A percentile compares a stretch with the other conserved stretches of the same genome.
These are phyloP conservation scores for Borovskyia barvae DNA, from an alignment of 208 protist species.

Conservation along the genomic window DNA sequence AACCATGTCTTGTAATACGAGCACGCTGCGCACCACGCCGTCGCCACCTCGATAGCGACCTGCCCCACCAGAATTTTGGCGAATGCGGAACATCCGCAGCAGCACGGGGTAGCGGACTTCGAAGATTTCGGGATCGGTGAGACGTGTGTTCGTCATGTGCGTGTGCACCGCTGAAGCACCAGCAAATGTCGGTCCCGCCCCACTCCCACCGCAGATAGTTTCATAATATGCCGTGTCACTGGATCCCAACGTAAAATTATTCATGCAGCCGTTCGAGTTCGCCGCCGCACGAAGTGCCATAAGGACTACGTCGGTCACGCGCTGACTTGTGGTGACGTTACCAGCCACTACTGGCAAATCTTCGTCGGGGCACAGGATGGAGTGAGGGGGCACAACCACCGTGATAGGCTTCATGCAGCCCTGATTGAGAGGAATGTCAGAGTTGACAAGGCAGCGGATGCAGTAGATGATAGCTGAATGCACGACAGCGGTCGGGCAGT, in stretches of 20 bases:
- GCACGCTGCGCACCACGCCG: slow-evolving; percentile 90
- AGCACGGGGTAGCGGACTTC: slow-evolving; percentile 94
- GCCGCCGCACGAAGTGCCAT: slow-evolving; percentile 88
- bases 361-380: slow-evolving; percentile 80
- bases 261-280: slow-evolving; percentile 91
- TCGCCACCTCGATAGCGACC: slow-evolving; percentile 87
- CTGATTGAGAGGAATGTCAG: slow-evolving; percentile 95
- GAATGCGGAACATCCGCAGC: slow-evolving; percentile 80
- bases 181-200: slow-evolving; percentile 86
- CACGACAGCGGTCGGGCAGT: slow-evolving; percentile 91
- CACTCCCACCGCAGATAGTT: slow-evolving; percentile 94
- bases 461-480: slow-evolving; percentile 94
- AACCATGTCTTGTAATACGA: slow-evolving; percentile 73
- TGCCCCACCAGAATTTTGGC: slow-evolving; percentile 78
- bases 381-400: slow-evolving; percentile 65
- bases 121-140: slow-evolving; percentile 93
- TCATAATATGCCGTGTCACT: slow-evolving; percentile 94
- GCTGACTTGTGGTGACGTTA: slow-evolving; percentile 95
- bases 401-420: slow-evolving; percentile 90
- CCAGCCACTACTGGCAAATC: slow-evolving; percentile 94
- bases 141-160: slow-evolving; percentile 97
- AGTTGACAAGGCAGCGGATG: slow-evolving; percentile 91
- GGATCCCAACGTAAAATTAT: slow-evolving; percentile 96
- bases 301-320: slow-evolving; percentile 94
- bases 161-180: slow-evolving; percentile 91